Conservation (phyloP, 306 rosid species). For the Cotoneaster glaucophyllus region DNA sequence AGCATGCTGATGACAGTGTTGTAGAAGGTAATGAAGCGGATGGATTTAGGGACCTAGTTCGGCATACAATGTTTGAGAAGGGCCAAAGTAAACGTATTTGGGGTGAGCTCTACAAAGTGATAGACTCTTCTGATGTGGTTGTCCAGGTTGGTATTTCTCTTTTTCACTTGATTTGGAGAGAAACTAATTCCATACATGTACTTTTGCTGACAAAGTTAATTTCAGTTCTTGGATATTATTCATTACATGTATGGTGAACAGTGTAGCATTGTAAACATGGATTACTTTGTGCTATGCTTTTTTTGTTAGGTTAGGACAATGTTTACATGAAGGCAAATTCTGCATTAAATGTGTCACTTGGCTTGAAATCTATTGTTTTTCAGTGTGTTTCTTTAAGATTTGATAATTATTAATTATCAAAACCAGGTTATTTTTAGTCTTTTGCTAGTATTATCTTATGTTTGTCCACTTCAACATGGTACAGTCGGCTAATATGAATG, state of each 20-base stretch:
- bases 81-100: conserved; percentile 99
- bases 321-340: neutral
- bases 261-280: neutral
- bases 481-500: no score
- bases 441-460: neutral
- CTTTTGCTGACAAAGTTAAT: neutral
- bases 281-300: neutral
- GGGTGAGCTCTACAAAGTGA: conserved; percentile 98
- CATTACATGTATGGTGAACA: neutral
- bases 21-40: conserved; percentile 57
- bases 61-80: conserved; percentile 94
- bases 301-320: neutral
- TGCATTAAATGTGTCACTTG: neutral
- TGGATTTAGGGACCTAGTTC: conserved; percentile 77
- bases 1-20: conserved; percentile 35
- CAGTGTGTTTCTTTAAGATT: neutral
- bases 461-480: neutral
- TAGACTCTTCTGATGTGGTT: conserved; percentile 98
- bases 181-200: neutral
- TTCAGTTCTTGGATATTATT: neutral
- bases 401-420: neutral
- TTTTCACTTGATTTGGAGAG: neutral
- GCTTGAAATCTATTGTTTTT: neutral
- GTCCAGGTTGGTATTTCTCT: conserved; percentile 60
- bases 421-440: neutral